Conservation (phyloP, 768 basidiomycete species). For the Amanita molliuscula region DNA sequence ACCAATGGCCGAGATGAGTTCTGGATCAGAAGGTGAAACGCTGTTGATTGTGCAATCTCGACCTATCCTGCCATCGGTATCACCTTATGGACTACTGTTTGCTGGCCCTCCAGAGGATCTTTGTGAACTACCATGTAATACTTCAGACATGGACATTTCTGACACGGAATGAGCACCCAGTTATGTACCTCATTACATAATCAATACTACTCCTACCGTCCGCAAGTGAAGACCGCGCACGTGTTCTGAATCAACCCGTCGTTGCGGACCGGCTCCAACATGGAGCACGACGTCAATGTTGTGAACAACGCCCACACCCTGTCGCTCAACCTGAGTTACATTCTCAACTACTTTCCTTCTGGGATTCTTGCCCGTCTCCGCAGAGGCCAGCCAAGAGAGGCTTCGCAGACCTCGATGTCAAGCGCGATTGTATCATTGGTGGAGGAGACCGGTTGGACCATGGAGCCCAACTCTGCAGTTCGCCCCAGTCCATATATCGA, state of each 20-base stretch:
- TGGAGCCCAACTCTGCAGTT: background rate
- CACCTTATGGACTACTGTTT: constrained; percentile 7
- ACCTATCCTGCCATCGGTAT: constrained; percentile 7
- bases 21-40: background rate
- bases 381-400: background rate
- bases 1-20: background rate
- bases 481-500: background rate
- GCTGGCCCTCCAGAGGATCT: background rate
- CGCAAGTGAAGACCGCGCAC: no score
- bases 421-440: constrained; percentile 2
- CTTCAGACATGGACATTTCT: constrained; percentile 3
- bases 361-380: constrained; percentile 2
- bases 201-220: no score
- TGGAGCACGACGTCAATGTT: constrained; percentile 2
- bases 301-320: background rate
- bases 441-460: background rate
- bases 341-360: constrained; percentile 3
- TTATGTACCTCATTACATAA: background rate
- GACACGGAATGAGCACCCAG: background rate
- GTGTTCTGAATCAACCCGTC: background rate
- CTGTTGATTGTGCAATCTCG: constrained; percentile 5
- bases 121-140: background rate
- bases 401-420: background rate
- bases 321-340: constrained; percentile 4
- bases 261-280: background rate